These are phyloP conservation scores for Phytophthora sp. DNA, from an alignment of 352 stramenopile genomes.

Conservation along the genomic window DNA sequence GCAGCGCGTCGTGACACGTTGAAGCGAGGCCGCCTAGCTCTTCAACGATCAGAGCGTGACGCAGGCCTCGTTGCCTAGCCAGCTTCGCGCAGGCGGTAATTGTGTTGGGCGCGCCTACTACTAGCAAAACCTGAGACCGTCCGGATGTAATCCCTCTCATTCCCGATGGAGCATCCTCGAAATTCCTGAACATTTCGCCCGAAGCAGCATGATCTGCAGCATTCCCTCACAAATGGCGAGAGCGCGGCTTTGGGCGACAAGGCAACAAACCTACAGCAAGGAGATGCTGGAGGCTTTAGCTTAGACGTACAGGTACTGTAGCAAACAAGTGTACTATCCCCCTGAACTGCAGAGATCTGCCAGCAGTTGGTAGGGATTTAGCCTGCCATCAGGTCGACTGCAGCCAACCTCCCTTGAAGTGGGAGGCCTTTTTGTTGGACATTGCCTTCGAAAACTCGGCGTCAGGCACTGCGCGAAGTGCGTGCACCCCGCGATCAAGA, in stretches of 20 bases:
- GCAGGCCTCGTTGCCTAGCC: slow-evolving; percentile 15
- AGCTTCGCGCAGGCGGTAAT: slow-evolving; percentile 3
- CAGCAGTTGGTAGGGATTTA: background rate
- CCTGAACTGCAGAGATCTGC: background rate
- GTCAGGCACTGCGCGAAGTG: too few relatives aligned
- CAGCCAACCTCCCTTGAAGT: slow-evolving; percentile 19
- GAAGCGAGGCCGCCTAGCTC: slow-evolving; percentile 19
- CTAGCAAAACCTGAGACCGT: slow-evolving; percentile 36
- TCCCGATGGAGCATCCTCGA: slow-evolving; percentile 9
- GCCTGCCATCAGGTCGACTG: background rate
- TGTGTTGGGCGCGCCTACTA: too few relatives aligned
- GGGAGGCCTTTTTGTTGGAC: background rate
- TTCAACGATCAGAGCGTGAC: slow-evolving; percentile 32
- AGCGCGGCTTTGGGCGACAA: too few relatives aligned
- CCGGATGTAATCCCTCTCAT: slow-evolving; percentile 21
- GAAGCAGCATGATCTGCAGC: slow-evolving; percentile 13
- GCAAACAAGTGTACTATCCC: background rate
- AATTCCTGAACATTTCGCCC: slow-evolving; percentile 17
- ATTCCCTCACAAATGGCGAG: background rate
- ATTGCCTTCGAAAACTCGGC: slow-evolving; percentile 9
- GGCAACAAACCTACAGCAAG: too few relatives aligned
- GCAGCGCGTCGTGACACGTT: slow-evolving; percentile 26
- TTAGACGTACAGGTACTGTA: background rate
- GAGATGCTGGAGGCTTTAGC: too few relatives aligned
- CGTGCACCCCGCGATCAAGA: background rate